Conservation (phyloP, 305 asterid genomes). For the Fraxinus dipetala region DNA sequence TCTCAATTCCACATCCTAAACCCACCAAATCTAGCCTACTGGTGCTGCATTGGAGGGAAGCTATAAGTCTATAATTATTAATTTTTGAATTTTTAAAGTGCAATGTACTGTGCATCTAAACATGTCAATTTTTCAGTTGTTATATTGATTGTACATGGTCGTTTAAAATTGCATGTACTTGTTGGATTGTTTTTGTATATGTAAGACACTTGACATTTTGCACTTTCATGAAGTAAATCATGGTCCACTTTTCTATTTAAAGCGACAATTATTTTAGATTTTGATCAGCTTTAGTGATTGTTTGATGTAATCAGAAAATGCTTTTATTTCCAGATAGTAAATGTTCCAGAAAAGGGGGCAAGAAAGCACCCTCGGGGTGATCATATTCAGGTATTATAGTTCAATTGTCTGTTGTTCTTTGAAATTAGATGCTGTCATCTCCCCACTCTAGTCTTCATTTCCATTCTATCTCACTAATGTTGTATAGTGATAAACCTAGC, state of each 20-base stretch:
- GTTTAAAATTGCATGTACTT: not conserved
- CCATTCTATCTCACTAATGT: not conserved
- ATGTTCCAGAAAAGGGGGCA: constrained; percentile 95
- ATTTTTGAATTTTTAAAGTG: not conserved
- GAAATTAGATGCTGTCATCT: constrained; percentile 17
- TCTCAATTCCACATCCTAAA: not conserved
- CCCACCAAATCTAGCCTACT: not conserved
- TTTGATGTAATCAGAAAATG: not conserved
- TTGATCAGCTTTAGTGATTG: constrained; percentile 5
- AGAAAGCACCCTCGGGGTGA: constrained; percentile 95
- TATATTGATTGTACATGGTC: not conserved
- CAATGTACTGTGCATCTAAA: not conserved
- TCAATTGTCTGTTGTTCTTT: constrained; percentile 9
- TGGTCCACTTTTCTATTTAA: not conserved
- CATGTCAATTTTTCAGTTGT: not conserved
- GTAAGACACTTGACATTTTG: not conserved
- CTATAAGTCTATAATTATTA: not conserved
- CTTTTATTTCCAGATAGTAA: constrained; percentile 60
- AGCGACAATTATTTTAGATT: not conserved
- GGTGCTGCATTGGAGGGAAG: not conserved
- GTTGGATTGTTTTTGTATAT: not conserved
- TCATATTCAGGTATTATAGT: constrained; percentile 66
- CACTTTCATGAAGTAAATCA: constrained; percentile 1
- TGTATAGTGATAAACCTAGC: constrained; percentile 7
- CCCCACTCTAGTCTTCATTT: constrained; percentile 3